Conservation (phyloP, 2,329 filamentous ascomycete genomes). For the Aspergillus costaricaensis region DNA sequence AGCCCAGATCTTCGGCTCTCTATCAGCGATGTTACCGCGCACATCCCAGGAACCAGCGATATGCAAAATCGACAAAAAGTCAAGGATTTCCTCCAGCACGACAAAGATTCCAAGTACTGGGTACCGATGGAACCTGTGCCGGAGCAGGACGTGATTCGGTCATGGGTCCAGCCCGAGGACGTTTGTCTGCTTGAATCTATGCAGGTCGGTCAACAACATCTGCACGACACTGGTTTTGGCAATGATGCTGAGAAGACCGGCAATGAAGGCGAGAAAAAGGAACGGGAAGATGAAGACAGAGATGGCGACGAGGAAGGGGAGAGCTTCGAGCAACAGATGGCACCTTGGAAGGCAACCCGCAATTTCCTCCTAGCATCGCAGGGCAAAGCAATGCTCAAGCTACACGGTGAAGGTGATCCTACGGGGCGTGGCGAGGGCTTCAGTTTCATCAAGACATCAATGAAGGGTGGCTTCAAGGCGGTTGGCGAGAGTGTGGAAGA, state of each 20-base stretch:
- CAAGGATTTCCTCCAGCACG: conserved; percentile 92
- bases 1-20: conserved; percentile 69
- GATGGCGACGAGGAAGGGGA: conserved; percentile 69
- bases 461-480: conserved; percentile 96
- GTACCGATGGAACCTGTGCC: conserved; percentile 75
- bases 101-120: conserved; percentile 87
- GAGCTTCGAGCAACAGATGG: conserved; percentile 82
- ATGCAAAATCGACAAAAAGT: conserved; percentile 96
- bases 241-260: conserved; percentile 64
- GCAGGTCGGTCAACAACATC: conserved; percentile 89
- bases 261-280: background rate
- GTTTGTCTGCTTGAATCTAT: conserved; percentile 93
- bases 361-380: conserved; percentile 93
- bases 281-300: conserved; percentile 49
- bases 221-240: conserved; percentile 87
- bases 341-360: conserved; percentile 95
- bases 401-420: conserved; percentile 93
- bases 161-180: conserved; percentile 93
- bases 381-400: conserved; percentile 93
- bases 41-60: conserved; percentile 90
- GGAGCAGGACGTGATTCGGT: conserved; percentile 76
- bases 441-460: conserved; percentile 95
- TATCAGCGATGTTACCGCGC: conserved; percentile 82
- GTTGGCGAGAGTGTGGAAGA: conserved; percentile 86
- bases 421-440: conserved; percentile 92